Evolutionary conservation across 148 eudicot genomes (phyloP).

Genomic region (Talinum fruticosum): DNA sequence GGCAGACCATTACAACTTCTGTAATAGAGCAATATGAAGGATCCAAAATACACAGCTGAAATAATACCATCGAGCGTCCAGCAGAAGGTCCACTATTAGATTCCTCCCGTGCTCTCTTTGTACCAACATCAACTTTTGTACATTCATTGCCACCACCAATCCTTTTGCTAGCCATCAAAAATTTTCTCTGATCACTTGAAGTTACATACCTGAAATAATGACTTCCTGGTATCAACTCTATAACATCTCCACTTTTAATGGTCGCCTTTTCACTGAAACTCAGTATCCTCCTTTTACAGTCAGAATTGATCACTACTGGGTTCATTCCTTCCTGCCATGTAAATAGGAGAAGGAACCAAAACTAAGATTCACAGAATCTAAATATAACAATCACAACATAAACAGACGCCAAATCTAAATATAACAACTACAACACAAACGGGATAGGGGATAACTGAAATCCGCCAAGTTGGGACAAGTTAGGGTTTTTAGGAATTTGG

Average conservation of each 20-base stretch:
- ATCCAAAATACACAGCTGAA: not conserved
- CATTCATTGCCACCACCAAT: constrained; percentile 24
- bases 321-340: constrained; percentile 75
- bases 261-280: constrained; percentile 47
- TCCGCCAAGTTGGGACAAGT: too few relatives aligned
- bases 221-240: constrained; percentile 91
- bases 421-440: too few relatives aligned
- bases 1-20: not conserved
- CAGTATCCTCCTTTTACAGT: constrained; percentile 55
- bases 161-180: constrained; percentile 23
- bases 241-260: constrained; percentile 60
- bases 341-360: constrained; percentile 19
- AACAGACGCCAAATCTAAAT: too few relatives aligned
- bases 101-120: constrained; percentile 45
- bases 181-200: constrained; percentile 23
- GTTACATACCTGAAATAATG: constrained; percentile 58
- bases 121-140: constrained; percentile 23
- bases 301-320: constrained; percentile 65
- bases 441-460: too few relatives aligned
- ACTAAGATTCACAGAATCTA: not conserved
- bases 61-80: constrained; percentile 25
- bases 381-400: too few relatives aligned
- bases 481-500: too few relatives aligned
- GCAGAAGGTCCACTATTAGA: constrained; percentile 35
- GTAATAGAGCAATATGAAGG: not conserved